Conservation (phyloP, 148 eudicot genomes). For the Dysphania ambrosioides region DNA sequence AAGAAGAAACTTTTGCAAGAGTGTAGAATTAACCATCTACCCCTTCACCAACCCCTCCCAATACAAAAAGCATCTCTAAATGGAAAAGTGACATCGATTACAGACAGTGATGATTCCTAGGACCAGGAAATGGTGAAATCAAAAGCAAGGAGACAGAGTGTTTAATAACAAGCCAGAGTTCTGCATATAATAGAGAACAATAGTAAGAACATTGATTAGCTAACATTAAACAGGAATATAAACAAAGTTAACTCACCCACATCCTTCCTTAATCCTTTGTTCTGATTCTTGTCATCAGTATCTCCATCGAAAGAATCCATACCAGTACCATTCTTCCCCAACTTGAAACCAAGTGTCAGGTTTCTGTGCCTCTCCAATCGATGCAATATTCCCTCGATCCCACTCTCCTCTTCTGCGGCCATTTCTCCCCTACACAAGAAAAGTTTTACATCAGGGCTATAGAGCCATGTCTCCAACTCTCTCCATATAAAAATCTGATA, state of each 20-base stretch:
- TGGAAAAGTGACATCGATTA: not conserved
- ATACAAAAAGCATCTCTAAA: not conserved
- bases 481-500: not conserved
- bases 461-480: not conserved
- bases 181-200: not conserved
- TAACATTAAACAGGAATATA: not conserved
- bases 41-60: not conserved
- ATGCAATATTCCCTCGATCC: constrained; percentile 67
- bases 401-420: constrained; percentile 38
- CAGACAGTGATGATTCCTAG: not conserved
- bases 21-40: not conserved
- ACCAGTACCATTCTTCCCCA: constrained; percentile 31
- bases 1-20: no score
- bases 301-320: constrained; percentile 14
- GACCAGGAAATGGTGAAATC: not conserved
- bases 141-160: not conserved
- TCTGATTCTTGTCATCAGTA: constrained; percentile 12
- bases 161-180: not conserved
- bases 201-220: not conserved
- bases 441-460: not conserved
- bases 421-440: constrained; percentile 44
- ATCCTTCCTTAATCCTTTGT: constrained; percentile 21
- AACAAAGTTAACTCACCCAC: constrained; percentile 45
- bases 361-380: constrained; percentile 69
- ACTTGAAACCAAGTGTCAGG: constrained; percentile 40